A percentile compares a stretch with the other conserved stretches of the same genome.
Conservation (phyloP, 176 grass and related monocot genomes). For the Bolboschoenus planiculmis region DNA sequence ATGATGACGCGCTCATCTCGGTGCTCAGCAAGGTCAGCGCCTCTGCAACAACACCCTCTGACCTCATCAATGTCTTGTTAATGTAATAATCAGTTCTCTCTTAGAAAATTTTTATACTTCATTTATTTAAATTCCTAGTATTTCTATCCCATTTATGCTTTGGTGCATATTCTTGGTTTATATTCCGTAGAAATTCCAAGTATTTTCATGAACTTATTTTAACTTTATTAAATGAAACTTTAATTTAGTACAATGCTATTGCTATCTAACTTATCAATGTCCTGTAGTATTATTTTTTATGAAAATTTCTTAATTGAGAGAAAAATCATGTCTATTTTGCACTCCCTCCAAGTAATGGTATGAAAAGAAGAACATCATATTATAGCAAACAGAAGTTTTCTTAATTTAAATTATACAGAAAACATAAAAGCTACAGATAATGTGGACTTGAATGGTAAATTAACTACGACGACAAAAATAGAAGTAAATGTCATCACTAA, state of each 20-base stretch:
- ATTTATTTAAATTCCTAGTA: neutral
- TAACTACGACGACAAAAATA: neutral
- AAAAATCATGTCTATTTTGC: neutral
- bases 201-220: neutral
- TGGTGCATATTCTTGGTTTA: neutral
- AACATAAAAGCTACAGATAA: neutral
- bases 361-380: neutral
- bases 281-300: neutral
- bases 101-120: neutral
- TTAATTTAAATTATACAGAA: neutral
- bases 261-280: too few species aligned
- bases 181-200: neutral
- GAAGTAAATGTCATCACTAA: neutral
- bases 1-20: slow-evolving; percentile 55
- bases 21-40: slow-evolving; percentile 49
- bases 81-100: slow-evolving; percentile 35
- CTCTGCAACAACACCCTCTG: slow-evolving; percentile 38
- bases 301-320: neutral
- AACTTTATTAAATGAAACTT: neutral
- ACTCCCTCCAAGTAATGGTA: neutral
- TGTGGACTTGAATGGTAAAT: neutral
- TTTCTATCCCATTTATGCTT: neutral
- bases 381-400: neutral
- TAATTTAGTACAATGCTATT: too few species aligned
- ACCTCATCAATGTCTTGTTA: slow-evolving; percentile 48